Percentiles rank a stretch among this genome's conserved stretches.
phyloP scores from a whole-genome alignment of 75 land plant species.

The Pinus taeda region DNA sequence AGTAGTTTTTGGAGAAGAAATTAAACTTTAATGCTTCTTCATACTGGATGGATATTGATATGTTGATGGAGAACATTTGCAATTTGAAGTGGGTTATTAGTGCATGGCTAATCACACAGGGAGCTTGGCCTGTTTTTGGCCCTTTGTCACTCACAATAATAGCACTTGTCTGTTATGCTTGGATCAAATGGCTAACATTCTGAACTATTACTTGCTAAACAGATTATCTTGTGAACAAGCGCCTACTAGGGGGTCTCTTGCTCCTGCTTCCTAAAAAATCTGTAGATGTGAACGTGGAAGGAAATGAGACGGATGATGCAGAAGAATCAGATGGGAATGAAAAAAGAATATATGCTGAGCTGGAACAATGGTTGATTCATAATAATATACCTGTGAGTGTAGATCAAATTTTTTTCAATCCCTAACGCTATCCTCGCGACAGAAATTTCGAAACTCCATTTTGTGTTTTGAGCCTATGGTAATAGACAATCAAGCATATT shows the following conservation, averaged over 20 bases:
- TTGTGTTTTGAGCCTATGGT: neutral
- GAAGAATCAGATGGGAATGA: constrained; percentile 19
- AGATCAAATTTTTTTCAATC: neutral
- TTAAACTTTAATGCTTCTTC: too few species aligned
- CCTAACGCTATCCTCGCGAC: neutral
- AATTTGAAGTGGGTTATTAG: neutral
- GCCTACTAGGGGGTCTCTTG: constrained; percentile 77
- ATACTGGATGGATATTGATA: neutral
- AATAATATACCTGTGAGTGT: constrained; percentile 75
- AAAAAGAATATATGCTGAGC: constrained; percentile 27
- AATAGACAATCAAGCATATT: neutral
- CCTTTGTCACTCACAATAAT: neutral
- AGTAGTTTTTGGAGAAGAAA: too few species aligned
- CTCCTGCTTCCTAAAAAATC: constrained; percentile 69
- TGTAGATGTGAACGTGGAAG: constrained; percentile 11
- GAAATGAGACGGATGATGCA: constrained; percentile 12
- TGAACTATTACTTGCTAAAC: neutral
- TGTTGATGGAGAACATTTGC: neutral
- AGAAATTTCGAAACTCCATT: neutral
- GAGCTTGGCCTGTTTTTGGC: neutral
- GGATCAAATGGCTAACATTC: neutral
- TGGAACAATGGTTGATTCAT: constrained; percentile 78
- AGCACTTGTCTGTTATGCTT: neutral
- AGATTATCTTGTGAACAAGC: constrained; percentile 65
- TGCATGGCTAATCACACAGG: neutral